Conservation (phyloP, 2,329 filamentous ascomycete genomes). For the Cryphonectria radicalis region DNA sequence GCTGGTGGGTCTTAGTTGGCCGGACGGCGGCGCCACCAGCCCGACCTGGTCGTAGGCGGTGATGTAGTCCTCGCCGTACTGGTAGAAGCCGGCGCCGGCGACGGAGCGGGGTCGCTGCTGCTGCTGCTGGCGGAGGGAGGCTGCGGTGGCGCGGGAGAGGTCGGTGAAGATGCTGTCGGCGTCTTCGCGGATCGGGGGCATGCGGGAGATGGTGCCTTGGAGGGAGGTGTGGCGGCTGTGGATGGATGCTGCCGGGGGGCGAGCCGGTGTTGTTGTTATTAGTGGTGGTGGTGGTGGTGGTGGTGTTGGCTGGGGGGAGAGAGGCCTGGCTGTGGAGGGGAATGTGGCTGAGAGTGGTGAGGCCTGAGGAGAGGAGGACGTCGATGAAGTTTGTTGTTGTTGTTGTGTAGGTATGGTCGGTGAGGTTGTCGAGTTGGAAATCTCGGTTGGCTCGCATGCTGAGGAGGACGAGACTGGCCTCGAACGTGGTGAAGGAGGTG, state of each 20-base stretch:
- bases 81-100: constrained; percentile 13
- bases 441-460: background rate
- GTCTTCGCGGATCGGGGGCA: constrained; percentile 26
- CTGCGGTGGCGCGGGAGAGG: background rate
- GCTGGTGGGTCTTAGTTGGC: background rate
- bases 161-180: constrained; percentile 19
- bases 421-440: background rate
- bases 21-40: background rate
- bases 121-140: background rate
- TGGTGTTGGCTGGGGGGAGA: background rate
- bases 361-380: background rate
- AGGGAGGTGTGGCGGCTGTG: constrained; percentile 14
- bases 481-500: background rate
- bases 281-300: background rate
- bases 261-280: background rate
- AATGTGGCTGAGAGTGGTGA: background rate
- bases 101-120: constrained; percentile 6
- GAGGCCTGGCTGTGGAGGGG: background rate
- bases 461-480: constrained; percentile 1
- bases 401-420: background rate
- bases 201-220: constrained; percentile 12
- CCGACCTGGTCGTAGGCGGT: constrained; percentile 24
- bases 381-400: background rate
- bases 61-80: constrained; percentile 30
- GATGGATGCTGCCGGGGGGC: background rate